Evolutionary conservation across 257 asterid genomes (phyloP), one percentile per base, ranked within the genome.

Genomic region (Solanum piurae): DNA sequence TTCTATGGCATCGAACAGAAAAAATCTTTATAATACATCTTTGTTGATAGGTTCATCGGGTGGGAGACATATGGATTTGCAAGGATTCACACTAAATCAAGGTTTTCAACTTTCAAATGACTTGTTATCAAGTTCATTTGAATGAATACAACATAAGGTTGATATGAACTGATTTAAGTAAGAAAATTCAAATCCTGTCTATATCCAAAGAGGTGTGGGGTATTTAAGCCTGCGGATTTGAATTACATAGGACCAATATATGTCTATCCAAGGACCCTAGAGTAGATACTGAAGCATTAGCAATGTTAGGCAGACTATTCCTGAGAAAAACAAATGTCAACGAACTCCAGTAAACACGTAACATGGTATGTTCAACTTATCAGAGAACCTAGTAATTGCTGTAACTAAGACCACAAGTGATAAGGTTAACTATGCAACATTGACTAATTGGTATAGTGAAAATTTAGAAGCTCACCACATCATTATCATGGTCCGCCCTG

Each of bases 401-500:
- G 42, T 29, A 16, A 33, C 23, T 16, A 80, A 80, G 85, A 46
- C 29, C 85, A 29, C 20, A 29, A 34, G 42, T 80, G 38, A 33
- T 12, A 64, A 68, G 85, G 14, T 58, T 12, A 66, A 38, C 68
- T 10, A 74, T 86, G 77, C n/a, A 84, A 23, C 42, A 33, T 8
- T 40, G 38, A 60, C 36, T 77, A 87, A 4, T 38, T 84, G 86
- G 25, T 75, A 44, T 77, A 18, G 31, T 66, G 77, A n/a, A 73
- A 71, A 76, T 72, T 73, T 27, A 77, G 89, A 86, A 52, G 79
- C 95, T 91, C 91, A 97, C 99, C 92, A 97, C 93, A 55, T 95
- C 99, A 86, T 93, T 94, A 62, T 95, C 98, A 76, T 91, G 90
- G 79, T 95, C 98, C 89, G 88, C 93, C 91, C 94, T 93, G 93